Percentiles rank a stretch among this genome's conserved stretches.
Evolutionary conservation across 345 rosid species (phyloP).

Genomic region (Murraya paniculata): DNA sequence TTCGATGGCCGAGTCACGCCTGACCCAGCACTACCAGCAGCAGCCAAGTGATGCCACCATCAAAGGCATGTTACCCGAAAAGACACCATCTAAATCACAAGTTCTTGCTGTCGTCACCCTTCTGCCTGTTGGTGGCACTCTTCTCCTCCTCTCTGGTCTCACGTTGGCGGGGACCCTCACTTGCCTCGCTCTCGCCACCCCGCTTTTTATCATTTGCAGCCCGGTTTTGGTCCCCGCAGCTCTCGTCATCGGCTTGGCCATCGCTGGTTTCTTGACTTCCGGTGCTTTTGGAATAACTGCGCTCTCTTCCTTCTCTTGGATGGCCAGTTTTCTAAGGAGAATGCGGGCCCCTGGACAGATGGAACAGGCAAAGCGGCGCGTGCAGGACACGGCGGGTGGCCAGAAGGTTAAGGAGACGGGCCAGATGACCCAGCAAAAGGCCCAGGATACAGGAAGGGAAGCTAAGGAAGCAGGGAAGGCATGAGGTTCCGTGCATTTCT

Average conservation of each 20-base stretch:
- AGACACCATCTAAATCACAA: slow-evolving; percentile 31
- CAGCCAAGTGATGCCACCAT: slow-evolving; percentile 7
- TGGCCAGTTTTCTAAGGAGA: slow-evolving; percentile 15
- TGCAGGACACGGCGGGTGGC: slow-evolving; percentile 27
- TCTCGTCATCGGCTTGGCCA: slow-evolving; percentile 28
- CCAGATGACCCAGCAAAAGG: slow-evolving; percentile 27
- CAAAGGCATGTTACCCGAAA: not conserved
- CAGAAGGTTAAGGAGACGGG: slow-evolving; percentile 32
- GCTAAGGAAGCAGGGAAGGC: not conserved
- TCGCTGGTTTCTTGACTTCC: slow-evolving; percentile 37
- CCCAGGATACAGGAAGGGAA: slow-evolving; percentile 17
- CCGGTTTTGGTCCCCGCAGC: slow-evolving; percentile 45
- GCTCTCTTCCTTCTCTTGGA: slow-evolving; percentile 35
- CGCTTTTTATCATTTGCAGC: slow-evolving; percentile 44
- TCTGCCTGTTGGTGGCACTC: slow-evolving; percentile 30
- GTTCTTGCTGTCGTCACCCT: slow-evolving; percentile 28
- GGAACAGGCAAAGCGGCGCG: slow-evolving; percentile 21
- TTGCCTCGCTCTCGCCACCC: slow-evolving; percentile 34
- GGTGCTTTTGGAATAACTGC: slow-evolving; percentile 48
- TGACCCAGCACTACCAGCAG: not conserved
- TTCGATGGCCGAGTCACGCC: slow-evolving; percentile 19
- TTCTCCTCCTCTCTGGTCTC: slow-evolving; percentile 35
- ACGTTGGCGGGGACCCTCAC: slow-evolving; percentile 31
- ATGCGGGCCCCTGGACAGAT: slow-evolving; percentile 20
- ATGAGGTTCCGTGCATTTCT: not conserved